A percentile compares a stretch with the other conserved stretches of the same genome.
These are phyloP conservation scores for Pilasporangium apinafurcum DNA, from an alignment of 352 stramenopile genomes.

Conservation along the genomic window DNA sequence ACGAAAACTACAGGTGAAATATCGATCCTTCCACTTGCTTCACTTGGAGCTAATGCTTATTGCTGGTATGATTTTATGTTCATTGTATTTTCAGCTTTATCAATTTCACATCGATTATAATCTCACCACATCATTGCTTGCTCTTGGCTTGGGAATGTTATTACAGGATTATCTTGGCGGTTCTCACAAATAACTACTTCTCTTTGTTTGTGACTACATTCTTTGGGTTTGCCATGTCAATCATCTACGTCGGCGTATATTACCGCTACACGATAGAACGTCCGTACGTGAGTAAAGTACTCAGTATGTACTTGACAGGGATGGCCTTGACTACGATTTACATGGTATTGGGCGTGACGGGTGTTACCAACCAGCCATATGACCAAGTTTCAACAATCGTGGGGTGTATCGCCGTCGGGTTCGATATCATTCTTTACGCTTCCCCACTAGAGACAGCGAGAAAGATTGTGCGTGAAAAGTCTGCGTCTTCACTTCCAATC, in stretches of 20 bases:
- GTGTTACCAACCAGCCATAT: slow-evolving; percentile 7
- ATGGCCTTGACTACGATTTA: neutral
- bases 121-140: too few relatives aligned
- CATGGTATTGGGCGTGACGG: neutral
- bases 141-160: too few relatives aligned
- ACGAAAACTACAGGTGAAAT: neutral
- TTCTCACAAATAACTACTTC: slow-evolving; percentile 2
- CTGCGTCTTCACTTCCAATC: slow-evolving; percentile 33
- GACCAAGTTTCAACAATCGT: slow-evolving; percentile 6
- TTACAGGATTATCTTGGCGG: slow-evolving; percentile 5
- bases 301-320: neutral
- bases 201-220: slow-evolving; percentile 1
- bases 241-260: slow-evolving; percentile 5
- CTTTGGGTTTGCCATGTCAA: neutral
- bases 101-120: too few relatives aligned
- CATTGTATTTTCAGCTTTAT: too few relatives aligned
- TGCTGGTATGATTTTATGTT: too few relatives aligned
- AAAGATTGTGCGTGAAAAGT: slow-evolving; percentile 19
- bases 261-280: neutral
- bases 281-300: neutral
- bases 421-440: slow-evolving; percentile 18
- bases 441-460: slow-evolving; percentile 25
- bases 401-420: slow-evolving; percentile 11
- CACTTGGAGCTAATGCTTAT: neutral
- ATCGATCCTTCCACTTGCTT: slow-evolving; percentile 5